Evolutionary conservation across 2,329 filamentous ascomycete genomes (phyloP).

Genomic region (Diaporthe humulicola): DNA sequence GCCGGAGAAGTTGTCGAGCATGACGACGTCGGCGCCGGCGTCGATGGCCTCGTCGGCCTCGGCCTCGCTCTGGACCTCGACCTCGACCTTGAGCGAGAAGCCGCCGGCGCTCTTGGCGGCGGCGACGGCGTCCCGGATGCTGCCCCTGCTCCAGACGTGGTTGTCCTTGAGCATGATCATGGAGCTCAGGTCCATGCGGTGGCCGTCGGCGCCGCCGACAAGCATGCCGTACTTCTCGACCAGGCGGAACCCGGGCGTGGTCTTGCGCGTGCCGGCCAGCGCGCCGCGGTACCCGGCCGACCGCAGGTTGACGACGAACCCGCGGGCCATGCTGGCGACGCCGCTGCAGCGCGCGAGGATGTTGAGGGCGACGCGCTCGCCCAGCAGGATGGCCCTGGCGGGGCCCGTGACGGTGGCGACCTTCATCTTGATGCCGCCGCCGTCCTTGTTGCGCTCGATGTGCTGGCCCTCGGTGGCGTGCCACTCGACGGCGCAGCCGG

Average conservation of each 20-base stretch:
- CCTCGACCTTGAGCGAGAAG: constrained; percentile 94
- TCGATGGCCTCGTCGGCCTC: constrained; percentile 93
- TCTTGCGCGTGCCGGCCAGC: constrained; percentile 96
- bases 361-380: constrained; percentile 93
- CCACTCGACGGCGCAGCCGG: constrained; percentile 94
- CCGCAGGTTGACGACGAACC: constrained; percentile 68
- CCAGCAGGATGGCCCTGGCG: constrained; percentile 84
- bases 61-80: constrained; percentile 89
- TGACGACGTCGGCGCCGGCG: constrained; percentile 94
- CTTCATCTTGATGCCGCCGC: constrained; percentile 59
- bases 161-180: constrained; percentile 99
- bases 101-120: constrained; percentile 88
- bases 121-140: constrained; percentile 86
- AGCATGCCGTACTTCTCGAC: constrained; percentile 99
- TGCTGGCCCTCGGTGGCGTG: constrained; percentile 80
- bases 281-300: constrained; percentile 82
- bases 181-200: constrained; percentile 89
- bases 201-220: constrained; percentile 90
- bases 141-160: constrained; percentile 92
- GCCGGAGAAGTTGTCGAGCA: constrained; percentile 95
- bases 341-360: constrained; percentile 91
- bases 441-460: constrained; percentile 62
- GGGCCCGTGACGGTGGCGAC: constrained; percentile 90
- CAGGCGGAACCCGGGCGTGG: constrained; percentile 92
- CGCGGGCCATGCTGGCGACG: constrained; percentile 78